These are phyloP conservation scores for Avena eriantha DNA, from an alignment of 176 grass and related monocot species.

Conservation along the genomic window DNA sequence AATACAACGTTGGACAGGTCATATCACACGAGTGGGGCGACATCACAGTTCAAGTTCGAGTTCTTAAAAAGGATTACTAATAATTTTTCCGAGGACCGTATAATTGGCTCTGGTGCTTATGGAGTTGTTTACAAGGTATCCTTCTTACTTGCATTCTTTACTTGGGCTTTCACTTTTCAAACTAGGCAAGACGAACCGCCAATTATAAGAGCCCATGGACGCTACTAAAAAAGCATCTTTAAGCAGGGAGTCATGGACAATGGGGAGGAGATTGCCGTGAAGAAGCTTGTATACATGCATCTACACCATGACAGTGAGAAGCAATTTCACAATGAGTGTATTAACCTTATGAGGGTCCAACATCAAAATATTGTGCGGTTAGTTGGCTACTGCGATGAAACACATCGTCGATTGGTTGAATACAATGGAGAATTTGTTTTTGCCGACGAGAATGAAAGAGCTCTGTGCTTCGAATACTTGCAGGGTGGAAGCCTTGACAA, in stretches of 20 bases:
- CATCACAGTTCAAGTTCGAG: neutral
- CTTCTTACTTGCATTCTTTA: neutral
- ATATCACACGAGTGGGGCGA: neutral
- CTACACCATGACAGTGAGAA: too few species aligned
- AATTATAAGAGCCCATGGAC: neutral
- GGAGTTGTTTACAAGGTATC: slow-evolving; percentile 29
- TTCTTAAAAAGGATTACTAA: neutral
- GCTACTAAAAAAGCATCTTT: neutral
- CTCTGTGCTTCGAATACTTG: neutral
- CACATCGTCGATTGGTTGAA: neutral
- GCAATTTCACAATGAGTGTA: too few species aligned
- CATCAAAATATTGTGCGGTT: too few species aligned
- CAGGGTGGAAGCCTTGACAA: neutral
- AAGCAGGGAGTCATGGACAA: neutral
- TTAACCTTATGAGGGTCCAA: too few species aligned
- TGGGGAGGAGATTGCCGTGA: neutral
- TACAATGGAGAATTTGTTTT: neutral
- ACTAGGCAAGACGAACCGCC: neutral
- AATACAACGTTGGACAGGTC: neutral
- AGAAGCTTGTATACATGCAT: too few species aligned
- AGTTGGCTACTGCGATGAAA: too few species aligned
- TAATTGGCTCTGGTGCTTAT: neutral
- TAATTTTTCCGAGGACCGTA: neutral
- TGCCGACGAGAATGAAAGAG: neutral
- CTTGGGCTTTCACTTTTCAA: neutral